These are phyloP conservation scores for Aspergillus affinis DNA, from an alignment of 495 filamentous ascomycete genomes.

Conservation along the genomic window DNA sequence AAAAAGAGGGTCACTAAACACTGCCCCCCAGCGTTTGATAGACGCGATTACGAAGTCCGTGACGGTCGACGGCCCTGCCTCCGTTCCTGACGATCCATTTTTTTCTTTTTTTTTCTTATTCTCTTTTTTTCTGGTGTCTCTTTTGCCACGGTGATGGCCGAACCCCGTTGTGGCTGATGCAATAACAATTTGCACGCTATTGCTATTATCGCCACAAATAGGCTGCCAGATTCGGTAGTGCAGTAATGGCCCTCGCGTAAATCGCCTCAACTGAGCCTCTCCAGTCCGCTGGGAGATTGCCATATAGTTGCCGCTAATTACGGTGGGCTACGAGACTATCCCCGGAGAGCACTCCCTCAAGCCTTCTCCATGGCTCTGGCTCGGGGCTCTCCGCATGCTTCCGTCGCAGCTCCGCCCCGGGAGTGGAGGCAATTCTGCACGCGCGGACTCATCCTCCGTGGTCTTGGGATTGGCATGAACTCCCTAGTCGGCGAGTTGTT, in stretches of 20 bases:
- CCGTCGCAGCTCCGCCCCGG: conserved; percentile 8
- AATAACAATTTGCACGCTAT: not conserved
- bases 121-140: conserved; percentile 6
- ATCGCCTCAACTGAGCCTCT: not conserved
- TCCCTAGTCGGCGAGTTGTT: not conserved
- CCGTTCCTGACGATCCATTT: conserved; percentile 9
- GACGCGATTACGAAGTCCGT: conserved; percentile 1
- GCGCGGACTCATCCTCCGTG: conserved; percentile 5
- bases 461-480: not conserved
- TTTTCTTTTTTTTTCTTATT: not conserved
- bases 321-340: not conserved
- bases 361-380: conserved; percentile 2
- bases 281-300: too few species aligned
- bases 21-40: conserved; percentile 2
- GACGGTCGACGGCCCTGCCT: conserved; percentile 2
- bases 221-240: not conserved
- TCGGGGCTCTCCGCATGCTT: conserved; percentile 5
- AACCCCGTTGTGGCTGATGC: conserved; percentile 10
- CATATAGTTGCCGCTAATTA: not conserved
- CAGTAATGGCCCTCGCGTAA: not conserved
- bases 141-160: conserved; percentile 8
- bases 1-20: not conserved
- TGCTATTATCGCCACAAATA: not conserved
- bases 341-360: not conserved
- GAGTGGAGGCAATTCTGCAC: conserved; percentile 8